Evolutionary conservation across 1,284 basidiomycete species (phyloP), one percentile per base, ranked within the genome.

Genomic region (Leccinum fallax): DNA sequence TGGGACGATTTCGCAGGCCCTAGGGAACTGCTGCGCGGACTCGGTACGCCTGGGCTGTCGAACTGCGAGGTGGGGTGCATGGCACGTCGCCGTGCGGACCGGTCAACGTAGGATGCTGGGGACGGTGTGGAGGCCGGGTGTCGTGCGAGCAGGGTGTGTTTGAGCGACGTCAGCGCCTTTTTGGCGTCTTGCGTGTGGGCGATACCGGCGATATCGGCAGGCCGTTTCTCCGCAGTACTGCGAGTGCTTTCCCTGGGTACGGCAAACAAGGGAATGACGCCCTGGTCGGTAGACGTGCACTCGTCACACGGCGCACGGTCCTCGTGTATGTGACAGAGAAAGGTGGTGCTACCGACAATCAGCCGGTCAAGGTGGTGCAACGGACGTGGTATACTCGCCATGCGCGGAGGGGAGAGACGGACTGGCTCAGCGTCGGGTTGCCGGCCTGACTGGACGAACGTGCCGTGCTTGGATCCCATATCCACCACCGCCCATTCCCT

Each of bases 391-490:
- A 88, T 76, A 72, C 90, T 92, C 58, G 90, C 86, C 56, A 80
- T 77, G 61, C 87, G 81, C 40, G 87, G 73, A 53, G 83, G 80
- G 38, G 90, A 91, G 56, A 93, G 77, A 54, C 90, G 83, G 53
- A 61, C 55, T n/a, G 65, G 64, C 26, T 65, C 63, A 24, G 38
- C 28, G 30, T 59, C 64, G 11, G 63, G 59, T 8, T 61, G 61
- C 36, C 36, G 71, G 66, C 55, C 73, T 57, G 78, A 66, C 59
- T 75, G 76, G 24, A 90, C 63, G 71, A 87, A 91, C 2, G 90
- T 92, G 9, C 90, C 91, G 67, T 93, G 91, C 72, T 86, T 88
- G 48, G 89, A 91, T 24, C 90, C 90, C 88, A 91, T 89, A 69
- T 93, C 90, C 11, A 93, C 90, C 43, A 89, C 77, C 8, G 83